Conservation (phyloP, 257 asterid species). For the Gardenia jasminoides region DNA sequence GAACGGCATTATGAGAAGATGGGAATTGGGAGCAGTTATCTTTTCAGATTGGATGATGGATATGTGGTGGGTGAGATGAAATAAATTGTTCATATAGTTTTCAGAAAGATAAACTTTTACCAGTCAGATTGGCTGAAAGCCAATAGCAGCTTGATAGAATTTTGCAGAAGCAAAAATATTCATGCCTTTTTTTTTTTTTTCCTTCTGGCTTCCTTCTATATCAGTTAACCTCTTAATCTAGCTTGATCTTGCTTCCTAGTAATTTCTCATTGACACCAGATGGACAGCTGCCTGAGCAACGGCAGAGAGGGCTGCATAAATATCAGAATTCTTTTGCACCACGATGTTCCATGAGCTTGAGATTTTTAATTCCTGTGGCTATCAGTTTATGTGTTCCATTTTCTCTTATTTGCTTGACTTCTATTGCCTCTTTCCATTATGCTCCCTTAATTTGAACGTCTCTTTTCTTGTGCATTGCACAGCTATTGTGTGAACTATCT, state of each 20-base stretch:
- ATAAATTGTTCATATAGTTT: not conserved
- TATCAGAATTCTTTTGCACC: not conserved
- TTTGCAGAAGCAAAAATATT: not conserved
- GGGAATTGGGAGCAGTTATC: constrained; percentile 99
- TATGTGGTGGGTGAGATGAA: constrained; percentile 69
- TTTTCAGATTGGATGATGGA: constrained; percentile 97
- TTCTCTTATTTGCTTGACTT: not conserved
- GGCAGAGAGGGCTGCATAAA: not conserved
- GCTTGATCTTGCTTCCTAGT: not conserved
- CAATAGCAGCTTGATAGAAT: not conserved
- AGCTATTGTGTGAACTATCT: not conserved
- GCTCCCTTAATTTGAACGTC: not conserved
- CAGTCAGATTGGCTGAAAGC: not conserved
- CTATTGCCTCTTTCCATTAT: not conserved
- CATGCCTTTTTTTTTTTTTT: not conserved
- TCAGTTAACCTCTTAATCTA: not conserved
- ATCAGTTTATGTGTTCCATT: not conserved
- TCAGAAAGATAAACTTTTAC: not conserved
- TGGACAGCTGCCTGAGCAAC: not conserved
- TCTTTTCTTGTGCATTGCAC: not conserved
- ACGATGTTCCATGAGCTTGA: not conserved
- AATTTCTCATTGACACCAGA: not conserved
- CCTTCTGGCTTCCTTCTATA: not conserved
- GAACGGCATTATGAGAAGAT: constrained; percentile 85
- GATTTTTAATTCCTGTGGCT: not conserved